Evolutionary conservation across 805 yeast genomes (phyloP).

Genomic region (Starmerella ratchasimensis): DNA sequence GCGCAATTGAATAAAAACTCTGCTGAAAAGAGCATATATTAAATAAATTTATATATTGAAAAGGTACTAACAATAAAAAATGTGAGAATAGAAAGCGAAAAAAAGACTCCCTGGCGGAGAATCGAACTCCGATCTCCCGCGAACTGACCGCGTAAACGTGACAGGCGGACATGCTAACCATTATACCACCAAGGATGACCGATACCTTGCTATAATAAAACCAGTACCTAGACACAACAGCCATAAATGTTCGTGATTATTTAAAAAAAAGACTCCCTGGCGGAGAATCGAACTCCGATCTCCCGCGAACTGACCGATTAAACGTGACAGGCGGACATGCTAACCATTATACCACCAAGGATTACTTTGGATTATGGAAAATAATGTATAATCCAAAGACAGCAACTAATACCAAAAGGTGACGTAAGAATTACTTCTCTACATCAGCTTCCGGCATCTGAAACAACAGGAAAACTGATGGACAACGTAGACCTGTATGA

Average conservation of each 20-base stretch:
- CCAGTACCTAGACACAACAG: too few species aligned
- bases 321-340: conserved; percentile 20
- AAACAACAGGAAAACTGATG: conserved; percentile 7
- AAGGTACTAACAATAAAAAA: neutral
- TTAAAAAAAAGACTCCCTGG: conserved; percentile 14
- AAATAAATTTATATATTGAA: neutral
- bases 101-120: conserved; percentile 19
- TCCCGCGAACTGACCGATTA: conserved; percentile 16
- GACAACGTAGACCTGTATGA: conserved; percentile 46
- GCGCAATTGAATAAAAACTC: too few species aligned
- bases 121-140: conserved; percentile 22
- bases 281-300: conserved; percentile 22
- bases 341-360: conserved; percentile 20
- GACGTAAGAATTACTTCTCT: neutral
- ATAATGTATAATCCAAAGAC: neutral
- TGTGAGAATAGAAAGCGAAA: neutral
- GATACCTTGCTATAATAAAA: neutral
- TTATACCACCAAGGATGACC: conserved; percentile 18
- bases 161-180: conserved; percentile 21
- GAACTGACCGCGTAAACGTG: conserved; percentile 13
- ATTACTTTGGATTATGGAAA: neutral
- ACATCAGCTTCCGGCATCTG: too few species aligned
- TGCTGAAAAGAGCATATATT: too few species aligned
- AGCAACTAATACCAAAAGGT: neutral
- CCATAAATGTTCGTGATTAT: too few species aligned